phyloP scores from a whole-genome alignment of 805 yeast species.

The Wickerhamomyces mucosus region DNA sequence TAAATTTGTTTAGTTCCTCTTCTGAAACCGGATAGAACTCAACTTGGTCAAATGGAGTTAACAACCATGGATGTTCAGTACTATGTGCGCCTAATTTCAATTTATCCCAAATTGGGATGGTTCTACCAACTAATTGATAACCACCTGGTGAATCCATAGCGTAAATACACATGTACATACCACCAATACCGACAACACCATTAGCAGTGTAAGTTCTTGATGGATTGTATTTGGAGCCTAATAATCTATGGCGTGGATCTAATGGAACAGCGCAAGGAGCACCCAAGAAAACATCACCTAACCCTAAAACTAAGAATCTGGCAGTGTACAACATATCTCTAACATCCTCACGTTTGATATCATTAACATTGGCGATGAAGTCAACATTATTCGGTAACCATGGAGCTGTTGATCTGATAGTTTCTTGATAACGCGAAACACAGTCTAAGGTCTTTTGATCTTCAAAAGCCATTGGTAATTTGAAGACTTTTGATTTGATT shows the following conservation, averaged over 20 bases:
- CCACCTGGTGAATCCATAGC: constrained; percentile 97
- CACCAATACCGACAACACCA: constrained; percentile 97
- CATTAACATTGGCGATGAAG: constrained; percentile 84
- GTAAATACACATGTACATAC: constrained; percentile 97
- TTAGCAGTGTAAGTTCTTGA: constrained; percentile 93
- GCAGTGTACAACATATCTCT: constrained; percentile 83
- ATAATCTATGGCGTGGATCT: constrained; percentile 88
- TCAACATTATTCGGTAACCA: constrained; percentile 98
- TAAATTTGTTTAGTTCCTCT: constrained; percentile 61
- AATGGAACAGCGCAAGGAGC: constrained; percentile 98
- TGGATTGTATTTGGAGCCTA: constrained; percentile 94
- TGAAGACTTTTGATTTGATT: constrained; percentile 73
- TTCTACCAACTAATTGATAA: constrained; percentile 91
- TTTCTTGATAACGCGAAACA: constrained; percentile 84
- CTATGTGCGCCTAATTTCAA: constrained; percentile 64
- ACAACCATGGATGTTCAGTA: constrained; percentile 73
- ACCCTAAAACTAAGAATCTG: constrained; percentile 83
- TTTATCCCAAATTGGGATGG: constrained; percentile 97
- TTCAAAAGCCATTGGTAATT: constrained; percentile 94
- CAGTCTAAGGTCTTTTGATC: constrained; percentile 84
- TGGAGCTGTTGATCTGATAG: constrained; percentile 88
- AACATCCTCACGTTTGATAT: constrained; percentile 64
- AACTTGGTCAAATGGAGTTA: constrained; percentile 87
- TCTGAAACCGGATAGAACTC: constrained; percentile 91
- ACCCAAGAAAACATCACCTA: constrained; percentile 95